Evolutionary conservation across 345 rosid genomes (phyloP), one percentile per base, ranked within the genome.

Genomic region (Boechera retrofracta): DNA sequence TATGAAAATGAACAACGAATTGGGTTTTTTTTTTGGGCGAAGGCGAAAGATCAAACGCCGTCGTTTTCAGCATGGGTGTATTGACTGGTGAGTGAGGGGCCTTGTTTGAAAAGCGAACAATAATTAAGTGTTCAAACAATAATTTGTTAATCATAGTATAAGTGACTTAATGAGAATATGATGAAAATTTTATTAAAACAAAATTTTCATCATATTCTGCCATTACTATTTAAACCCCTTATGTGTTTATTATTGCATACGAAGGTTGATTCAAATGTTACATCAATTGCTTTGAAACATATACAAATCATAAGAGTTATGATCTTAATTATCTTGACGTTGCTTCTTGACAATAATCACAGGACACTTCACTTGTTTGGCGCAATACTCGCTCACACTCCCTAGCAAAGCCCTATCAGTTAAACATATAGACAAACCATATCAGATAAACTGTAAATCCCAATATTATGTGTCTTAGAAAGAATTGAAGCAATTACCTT

Each of bases 381-480:
- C 93, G 69, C 96, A 89, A 29, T 89, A 70, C 64, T 89, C 96
- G 45, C 97, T 94, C 63, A 91, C 98, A 71, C 97, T 94, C 57
- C 97, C 97, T 9, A 91, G 85, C 38, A 93, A 77, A 66, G 89
- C 87, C 88, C 98, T 93, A 82, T 38, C 64, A 29, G 52, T 18
- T 13, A 56, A 6, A 26, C 51, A 74, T 6, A n/a, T 4, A 67
- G 8, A 67, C 48, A 12, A 42, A 42, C 21, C 21, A 76, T 68
- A 76, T 51, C 29, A 64, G 3, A 11, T 53, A 44, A 69, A 41
- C 41, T 31, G 42, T 38, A 8, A 3, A 13, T 48, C 9, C 13
- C 12, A 59, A 48, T 13, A 47, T 47, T 5, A 21, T 6, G 11
- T 29, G 35, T 51, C n/a, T 15, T 42, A 32, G 6, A 53, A 16